phyloP scores from a whole-genome alignment of 2,329 filamentous ascomycete genomes.

The Fusarium siculi region DNA sequence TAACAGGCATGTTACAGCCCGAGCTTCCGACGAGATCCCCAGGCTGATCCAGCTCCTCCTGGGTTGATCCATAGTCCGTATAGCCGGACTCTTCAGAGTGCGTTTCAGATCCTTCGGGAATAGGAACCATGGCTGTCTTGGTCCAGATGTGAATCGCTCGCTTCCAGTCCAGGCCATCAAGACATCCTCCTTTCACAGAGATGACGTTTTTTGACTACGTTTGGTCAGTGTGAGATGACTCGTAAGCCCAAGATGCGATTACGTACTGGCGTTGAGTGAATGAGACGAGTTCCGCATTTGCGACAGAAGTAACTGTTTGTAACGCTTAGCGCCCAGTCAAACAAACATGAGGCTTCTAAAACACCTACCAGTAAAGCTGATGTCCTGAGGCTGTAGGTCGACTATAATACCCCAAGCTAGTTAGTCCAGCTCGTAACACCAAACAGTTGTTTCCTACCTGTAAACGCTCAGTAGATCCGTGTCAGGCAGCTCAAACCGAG shows the following conservation, averaged over 20 bases:
- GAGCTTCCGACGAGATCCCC: slow-evolving; percentile 51
- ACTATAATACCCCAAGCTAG: slow-evolving; percentile 47
- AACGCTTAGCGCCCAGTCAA: slow-evolving; percentile 7
- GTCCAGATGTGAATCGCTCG: slow-evolving; percentile 75
- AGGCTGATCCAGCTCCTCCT: slow-evolving; percentile 62
- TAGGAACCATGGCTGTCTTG: slow-evolving; percentile 73
- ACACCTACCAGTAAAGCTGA: slow-evolving; percentile 65
- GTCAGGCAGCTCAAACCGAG: slow-evolving; percentile 68
- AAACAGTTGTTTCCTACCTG: slow-evolving; percentile 46
- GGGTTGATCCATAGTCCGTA: slow-evolving; percentile 55
- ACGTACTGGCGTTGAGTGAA: slow-evolving; percentile 69
- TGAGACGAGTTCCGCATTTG: slow-evolving; percentile 71
- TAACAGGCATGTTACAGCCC: slow-evolving; percentile 32
- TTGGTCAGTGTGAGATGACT: slow-evolving; percentile 11
- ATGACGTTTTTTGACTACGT: slow-evolving; percentile 66
- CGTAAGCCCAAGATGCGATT: neutral
- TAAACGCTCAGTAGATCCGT: slow-evolving; percentile 63
- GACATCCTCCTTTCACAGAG: slow-evolving; percentile 74
- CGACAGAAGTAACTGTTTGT: slow-evolving; percentile 70
- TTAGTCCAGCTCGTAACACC: slow-evolving; percentile 1
- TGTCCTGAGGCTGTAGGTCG: slow-evolving; percentile 67
- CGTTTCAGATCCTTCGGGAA: slow-evolving; percentile 70
- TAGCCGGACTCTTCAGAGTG: slow-evolving; percentile 63
- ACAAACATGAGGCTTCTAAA: neutral
- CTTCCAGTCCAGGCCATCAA: slow-evolving; percentile 70